Evolutionary conservation across 345 rosid genomes (phyloP).

Genomic region (Limnanthes douglasii): DNA sequence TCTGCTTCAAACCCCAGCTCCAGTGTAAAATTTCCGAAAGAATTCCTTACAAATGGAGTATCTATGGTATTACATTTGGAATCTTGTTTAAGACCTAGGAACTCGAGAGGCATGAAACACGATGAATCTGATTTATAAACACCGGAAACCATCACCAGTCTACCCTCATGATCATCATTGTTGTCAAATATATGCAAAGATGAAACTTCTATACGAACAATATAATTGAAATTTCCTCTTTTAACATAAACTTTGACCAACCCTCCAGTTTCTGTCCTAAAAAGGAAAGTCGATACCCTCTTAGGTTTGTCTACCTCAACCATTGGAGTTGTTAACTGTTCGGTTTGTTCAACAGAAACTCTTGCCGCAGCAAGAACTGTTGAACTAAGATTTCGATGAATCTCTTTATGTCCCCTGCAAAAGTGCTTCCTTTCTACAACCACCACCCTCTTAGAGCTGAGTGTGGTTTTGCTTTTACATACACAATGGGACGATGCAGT

Average conservation of each 20-base stretch:
- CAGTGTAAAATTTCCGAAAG: slow-evolving; percentile 22
- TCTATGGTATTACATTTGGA: slow-evolving; percentile 23
- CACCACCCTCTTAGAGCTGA: slow-evolving; percentile 10
- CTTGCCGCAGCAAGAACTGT: slow-evolving; percentile 30
- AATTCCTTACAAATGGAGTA: slow-evolving; percentile 25
- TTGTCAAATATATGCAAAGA: slow-evolving; percentile 29
- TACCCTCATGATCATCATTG: slow-evolving; percentile 14
- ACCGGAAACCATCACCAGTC: slow-evolving; percentile 48
- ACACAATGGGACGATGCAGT: too few species aligned
- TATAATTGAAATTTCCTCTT: slow-evolving; percentile 34
- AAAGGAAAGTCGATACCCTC: slow-evolving; percentile 36
- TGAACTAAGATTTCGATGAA: slow-evolving; percentile 10
- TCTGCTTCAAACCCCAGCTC: slow-evolving; percentile 63
- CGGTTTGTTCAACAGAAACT: slow-evolving; percentile 29
- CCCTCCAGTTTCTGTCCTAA: slow-evolving; percentile 62
- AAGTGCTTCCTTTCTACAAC: slow-evolving; percentile 12
- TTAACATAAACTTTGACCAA: slow-evolving; percentile 46
- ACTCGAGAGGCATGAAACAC: slow-evolving; percentile 34
- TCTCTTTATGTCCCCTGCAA: slow-evolving; percentile 10
- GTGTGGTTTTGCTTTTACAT: slow-evolving; percentile 11
- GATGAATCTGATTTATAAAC: slow-evolving; percentile 54
- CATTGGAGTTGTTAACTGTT: slow-evolving; percentile 14
- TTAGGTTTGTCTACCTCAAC: slow-evolving; percentile 20
- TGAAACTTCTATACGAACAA: slow-evolving; percentile 43
- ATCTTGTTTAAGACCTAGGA: slow-evolving; percentile 15